Conservation (phyloP, 2,329 filamentous ascomycete genomes). For the Stemphylium lycopersici region DNA sequence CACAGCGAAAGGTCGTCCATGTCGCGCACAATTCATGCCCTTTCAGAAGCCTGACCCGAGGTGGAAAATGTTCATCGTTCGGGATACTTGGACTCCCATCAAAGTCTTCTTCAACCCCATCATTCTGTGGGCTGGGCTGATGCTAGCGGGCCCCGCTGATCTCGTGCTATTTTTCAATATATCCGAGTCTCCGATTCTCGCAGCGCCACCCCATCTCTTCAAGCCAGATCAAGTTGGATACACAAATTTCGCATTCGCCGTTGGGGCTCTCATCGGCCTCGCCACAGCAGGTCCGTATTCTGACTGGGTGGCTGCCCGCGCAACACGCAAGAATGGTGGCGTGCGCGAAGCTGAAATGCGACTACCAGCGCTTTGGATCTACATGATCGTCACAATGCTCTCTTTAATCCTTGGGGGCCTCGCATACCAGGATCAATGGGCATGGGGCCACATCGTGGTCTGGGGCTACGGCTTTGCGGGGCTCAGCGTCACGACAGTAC, state of each 20-base stretch:
- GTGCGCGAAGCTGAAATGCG: conserved; percentile 66
- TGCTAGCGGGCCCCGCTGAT: conserved; percentile 47
- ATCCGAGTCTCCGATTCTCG: conserved; percentile 57
- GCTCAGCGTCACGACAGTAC: conserved; percentile 50
- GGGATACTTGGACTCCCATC: conserved; percentile 50
- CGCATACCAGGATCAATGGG: conserved; percentile 57
- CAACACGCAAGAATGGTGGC: conserved; percentile 60
- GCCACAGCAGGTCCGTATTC: conserved; percentile 61
- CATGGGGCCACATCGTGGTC: conserved; percentile 57
- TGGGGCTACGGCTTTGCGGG: conserved; percentile 56
- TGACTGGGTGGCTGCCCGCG: conserved; percentile 63
- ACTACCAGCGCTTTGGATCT: conserved; percentile 54
- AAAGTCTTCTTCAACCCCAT: conserved; percentile 55
- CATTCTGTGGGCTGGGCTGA: conserved; percentile 46
- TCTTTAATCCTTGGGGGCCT: conserved; percentile 57
- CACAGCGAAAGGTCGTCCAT: conserved; percentile 47
- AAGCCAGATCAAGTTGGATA: conserved; percentile 54
- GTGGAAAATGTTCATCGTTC: conserved; percentile 51
- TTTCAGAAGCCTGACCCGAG: conserved; percentile 47
- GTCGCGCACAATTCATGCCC: conserved; percentile 47
- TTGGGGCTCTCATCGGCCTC: conserved; percentile 62
- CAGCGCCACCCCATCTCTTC: conserved; percentile 55
- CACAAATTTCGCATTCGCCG: conserved; percentile 54
- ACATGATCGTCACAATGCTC: conserved; percentile 58
- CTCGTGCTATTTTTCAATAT: conserved; percentile 58